Conservation (phyloP, 1,139 yeast genomes). For the Saccharomyces hybrid region DNA sequence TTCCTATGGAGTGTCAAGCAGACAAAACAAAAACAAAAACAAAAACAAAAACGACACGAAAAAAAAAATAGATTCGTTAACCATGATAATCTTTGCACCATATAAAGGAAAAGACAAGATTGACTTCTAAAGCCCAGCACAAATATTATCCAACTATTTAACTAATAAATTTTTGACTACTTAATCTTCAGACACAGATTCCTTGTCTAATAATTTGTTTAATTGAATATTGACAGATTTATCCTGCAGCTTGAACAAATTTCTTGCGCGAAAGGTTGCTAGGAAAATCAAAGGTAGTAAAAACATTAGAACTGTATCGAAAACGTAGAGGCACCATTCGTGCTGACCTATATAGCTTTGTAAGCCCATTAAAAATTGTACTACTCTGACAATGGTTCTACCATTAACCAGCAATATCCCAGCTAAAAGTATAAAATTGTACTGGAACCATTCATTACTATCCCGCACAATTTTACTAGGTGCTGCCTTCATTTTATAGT, state of each 20-base stretch:
- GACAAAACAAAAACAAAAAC: not conserved
- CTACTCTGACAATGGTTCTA: constrained; percentile 38
- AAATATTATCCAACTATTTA: not conserved
- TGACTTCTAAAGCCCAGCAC: not conserved
- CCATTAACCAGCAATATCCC: constrained; percentile 34
- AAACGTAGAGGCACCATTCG: constrained; percentile 35
- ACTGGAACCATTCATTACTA: constrained; percentile 14
- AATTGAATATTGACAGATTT: constrained; percentile 13
- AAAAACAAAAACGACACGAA: not conserved
- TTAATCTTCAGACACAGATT: not conserved
- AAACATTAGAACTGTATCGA: constrained; percentile 34
- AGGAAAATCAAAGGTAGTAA: constrained; percentile 3
- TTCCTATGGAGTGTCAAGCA: not conserved
- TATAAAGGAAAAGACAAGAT: not conserved
- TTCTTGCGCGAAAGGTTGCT: constrained; percentile 6
- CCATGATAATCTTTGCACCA: not conserved
- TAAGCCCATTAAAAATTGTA: constrained; percentile 37
- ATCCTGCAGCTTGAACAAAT: constrained; percentile 12
- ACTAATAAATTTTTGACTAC: not conserved
- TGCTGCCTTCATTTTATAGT: constrained; percentile 2
- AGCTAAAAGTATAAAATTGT: constrained; percentile 25
- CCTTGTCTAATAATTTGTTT: not conserved
- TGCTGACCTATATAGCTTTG: constrained; percentile 34
- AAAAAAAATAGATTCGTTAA: not conserved
- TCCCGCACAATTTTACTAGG: not conserved